Percentiles rank a stretch among this genome's conserved stretches.
Evolutionary conservation across 441 rosid genomes (phyloP).

Genomic region (Adansonia madagascariensis): DNA sequence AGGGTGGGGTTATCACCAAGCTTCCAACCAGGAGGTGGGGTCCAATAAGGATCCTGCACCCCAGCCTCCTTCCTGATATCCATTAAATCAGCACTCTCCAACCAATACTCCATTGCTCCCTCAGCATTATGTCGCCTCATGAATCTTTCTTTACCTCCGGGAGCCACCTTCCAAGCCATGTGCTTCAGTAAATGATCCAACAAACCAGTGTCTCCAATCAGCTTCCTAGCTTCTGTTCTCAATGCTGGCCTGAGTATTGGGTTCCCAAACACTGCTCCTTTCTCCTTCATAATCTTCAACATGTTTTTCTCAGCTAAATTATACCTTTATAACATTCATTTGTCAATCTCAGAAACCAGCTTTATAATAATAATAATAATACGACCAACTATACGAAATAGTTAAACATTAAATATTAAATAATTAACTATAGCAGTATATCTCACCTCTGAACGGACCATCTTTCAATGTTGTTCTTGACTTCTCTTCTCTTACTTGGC

Average conservation of each 20-base stretch:
- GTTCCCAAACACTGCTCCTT: constrained; percentile 70
- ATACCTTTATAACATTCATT: constrained; percentile 56
- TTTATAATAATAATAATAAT: neutral
- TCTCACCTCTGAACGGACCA: constrained; percentile 82
- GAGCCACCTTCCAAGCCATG: constrained; percentile 94
- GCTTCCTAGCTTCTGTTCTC: constrained; percentile 79
- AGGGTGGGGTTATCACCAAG: constrained; percentile 83
- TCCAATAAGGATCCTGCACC: constrained; percentile 93
- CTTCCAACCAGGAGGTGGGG: constrained; percentile 93
- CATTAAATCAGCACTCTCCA: constrained; percentile 77
- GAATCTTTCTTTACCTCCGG: constrained; percentile 87
- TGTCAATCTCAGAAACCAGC: constrained; percentile 3
- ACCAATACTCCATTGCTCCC: constrained; percentile 98
- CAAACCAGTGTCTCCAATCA: constrained; percentile 94
- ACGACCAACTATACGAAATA: too few species aligned
- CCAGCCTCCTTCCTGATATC: constrained; percentile 80
- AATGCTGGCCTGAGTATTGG: constrained; percentile 76
- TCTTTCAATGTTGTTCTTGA: constrained; percentile 56
- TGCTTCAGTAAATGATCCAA: constrained; percentile 93
- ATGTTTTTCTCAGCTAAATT: constrained; percentile 79
- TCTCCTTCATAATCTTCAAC: constrained; percentile 83
- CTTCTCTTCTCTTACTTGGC: constrained; percentile 43
- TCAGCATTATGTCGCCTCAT: constrained; percentile 89
- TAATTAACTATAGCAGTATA: neutral
- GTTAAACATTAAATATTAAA: neutral